These are phyloP conservation scores for Crithidia sp. DNA, from an alignment of 208 protist genomes.

Conservation along the genomic window DNA sequence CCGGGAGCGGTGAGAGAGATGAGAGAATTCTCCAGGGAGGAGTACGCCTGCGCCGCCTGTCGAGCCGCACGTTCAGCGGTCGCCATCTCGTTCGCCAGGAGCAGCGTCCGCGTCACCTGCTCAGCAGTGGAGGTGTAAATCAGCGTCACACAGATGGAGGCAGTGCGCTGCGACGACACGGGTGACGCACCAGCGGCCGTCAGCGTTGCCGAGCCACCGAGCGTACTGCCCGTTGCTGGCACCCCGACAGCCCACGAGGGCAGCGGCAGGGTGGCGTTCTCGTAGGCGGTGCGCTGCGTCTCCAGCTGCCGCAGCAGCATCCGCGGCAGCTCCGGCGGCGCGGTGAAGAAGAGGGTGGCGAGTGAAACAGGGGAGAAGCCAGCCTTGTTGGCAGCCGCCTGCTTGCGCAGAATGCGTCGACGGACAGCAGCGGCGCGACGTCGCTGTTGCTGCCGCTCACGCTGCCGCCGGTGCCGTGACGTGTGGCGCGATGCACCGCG, in stretches of 20 bases:
- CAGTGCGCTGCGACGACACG: neutral
- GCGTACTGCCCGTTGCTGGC: neutral
- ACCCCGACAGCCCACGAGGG: conserved; percentile 19
- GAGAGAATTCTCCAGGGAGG: conserved; percentile 2
- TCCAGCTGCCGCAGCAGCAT: conserved; percentile 12
- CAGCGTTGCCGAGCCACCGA: neutral
- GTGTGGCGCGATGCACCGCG: neutral
- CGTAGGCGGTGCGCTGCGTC: neutral
- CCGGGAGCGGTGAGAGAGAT: neutral
- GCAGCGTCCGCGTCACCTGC: conserved; percentile 24
- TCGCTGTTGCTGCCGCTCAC: neutral
- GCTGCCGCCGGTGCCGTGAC: conserved; percentile 4
- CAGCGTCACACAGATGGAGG: conserved; percentile 28
- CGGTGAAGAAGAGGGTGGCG: conserved; percentile 30
- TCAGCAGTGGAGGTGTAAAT: conserved; percentile 36
- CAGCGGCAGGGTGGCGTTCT: conserved; percentile 2
- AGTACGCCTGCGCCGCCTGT: neutral
- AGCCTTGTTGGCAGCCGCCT: conserved; percentile 13
- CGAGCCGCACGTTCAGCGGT: neutral
- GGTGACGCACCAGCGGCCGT: too few relatives aligned
- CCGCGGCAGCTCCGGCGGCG: conserved; percentile 16
- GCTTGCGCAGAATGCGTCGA: conserved; percentile 11
- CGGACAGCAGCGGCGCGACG: conserved; percentile 11
- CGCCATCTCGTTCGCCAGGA: conserved; percentile 10
- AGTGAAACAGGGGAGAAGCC: conserved; percentile 21